Percentiles rank a stretch among this genome's conserved stretches.
These are phyloP conservation scores for Trichoderma erinaceum DNA, from an alignment of 495 filamentous ascomycete genomes.

Conservation along the genomic window DNA sequence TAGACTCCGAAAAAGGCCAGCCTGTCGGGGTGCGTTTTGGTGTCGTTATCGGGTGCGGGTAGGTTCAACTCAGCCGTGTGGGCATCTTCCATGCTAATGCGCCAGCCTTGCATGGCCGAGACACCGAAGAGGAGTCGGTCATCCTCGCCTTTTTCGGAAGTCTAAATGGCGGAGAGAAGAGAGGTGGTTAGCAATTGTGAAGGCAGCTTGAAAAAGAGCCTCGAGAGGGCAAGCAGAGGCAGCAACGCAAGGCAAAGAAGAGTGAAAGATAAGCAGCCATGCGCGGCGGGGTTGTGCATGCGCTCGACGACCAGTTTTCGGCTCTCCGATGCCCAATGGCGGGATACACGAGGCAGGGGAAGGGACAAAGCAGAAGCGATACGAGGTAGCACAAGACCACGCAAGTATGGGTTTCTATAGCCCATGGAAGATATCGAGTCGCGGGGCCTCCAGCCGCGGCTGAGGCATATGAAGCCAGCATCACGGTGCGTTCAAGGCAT, in stretches of 20 bases:
- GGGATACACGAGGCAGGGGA: conserved; percentile 17
- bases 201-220: conserved; percentile 16
- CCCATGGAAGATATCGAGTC: not conserved
- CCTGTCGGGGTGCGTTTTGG: conserved; percentile 60
- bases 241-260: not conserved
- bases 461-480: not conserved
- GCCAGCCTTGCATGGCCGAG: conserved; percentile 99
- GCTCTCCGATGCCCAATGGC: not conserved
- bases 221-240: too few species aligned
- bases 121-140: conserved; percentile 87
- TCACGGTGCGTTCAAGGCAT: conserved; percentile 21
- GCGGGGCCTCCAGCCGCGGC: not conserved
- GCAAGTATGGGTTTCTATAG: not conserved
- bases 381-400: not conserved
- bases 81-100: conserved; percentile 98
- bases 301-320: not conserved
- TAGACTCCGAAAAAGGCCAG: conserved; percentile 97
- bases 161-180: conserved; percentile 43
- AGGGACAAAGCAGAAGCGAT: conserved; percentile 2
- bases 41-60: conserved; percentile 49
- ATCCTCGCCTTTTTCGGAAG: conserved; percentile 85
- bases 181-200: conserved; percentile 18
- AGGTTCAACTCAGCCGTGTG: conserved; percentile 87
- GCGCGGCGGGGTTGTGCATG: conserved; percentile 20
- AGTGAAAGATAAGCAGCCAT: conserved; percentile 20